A percentile compares a stretch with the other conserved stretches of the same genome.
Evolutionary conservation across 129 eudicot species (phyloP).

Genomic region (Arctium minus): DNA sequence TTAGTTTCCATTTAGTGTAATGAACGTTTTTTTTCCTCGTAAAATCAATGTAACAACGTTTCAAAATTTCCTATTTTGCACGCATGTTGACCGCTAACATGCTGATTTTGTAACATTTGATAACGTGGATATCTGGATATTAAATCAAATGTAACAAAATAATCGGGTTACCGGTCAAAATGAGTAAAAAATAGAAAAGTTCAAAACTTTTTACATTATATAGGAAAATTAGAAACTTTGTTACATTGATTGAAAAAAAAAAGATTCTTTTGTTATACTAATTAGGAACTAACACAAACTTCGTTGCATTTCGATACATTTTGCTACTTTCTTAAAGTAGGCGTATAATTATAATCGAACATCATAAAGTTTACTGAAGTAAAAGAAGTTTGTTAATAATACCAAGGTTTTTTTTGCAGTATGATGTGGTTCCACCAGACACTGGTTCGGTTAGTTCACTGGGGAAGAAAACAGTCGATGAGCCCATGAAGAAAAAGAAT

Average conservation of each 20-base stretch:
- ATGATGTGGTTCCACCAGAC: slow-evolving; percentile 88
- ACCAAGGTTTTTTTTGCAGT: slow-evolving; percentile 44
- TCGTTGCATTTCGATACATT: too few species aligned
- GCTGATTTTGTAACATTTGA: not conserved
- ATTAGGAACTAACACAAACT: not conserved
- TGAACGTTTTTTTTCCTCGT: not conserved
- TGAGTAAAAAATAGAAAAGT: not conserved
- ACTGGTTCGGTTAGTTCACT: slow-evolving; percentile 82
- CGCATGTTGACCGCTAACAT: not conserved
- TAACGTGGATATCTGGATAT: not conserved
- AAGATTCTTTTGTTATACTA: not conserved
- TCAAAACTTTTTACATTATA: not conserved
- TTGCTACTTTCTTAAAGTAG: too few species aligned
- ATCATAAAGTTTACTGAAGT: too few species aligned
- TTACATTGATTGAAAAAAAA: too few species aligned
- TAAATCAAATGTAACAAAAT: not conserved
- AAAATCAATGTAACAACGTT: not conserved
- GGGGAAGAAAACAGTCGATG: slow-evolving; percentile 62
- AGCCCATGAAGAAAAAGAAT: slow-evolving; percentile 76
- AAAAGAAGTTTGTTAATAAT: not conserved
- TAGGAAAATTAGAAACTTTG: not conserved
- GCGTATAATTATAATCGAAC: too few species aligned
- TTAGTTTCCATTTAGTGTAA: not conserved
- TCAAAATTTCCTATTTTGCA: not conserved
- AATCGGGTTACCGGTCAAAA: not conserved